Conservation (phyloP, 306 rosid genomes). For the Sindora glabra region DNA sequence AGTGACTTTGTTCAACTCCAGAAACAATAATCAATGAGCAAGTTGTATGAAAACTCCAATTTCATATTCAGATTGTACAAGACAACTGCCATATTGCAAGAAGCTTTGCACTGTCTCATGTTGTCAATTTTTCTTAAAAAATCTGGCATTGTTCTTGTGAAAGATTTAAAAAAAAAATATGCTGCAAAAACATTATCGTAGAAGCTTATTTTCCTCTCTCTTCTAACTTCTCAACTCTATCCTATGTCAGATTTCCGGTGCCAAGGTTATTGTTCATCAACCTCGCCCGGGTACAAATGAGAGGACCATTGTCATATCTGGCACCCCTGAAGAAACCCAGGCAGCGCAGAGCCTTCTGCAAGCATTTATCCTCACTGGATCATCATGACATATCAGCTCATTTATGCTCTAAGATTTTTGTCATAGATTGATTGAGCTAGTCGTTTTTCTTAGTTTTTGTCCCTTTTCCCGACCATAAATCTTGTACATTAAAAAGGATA, state of each 20-base stretch:
- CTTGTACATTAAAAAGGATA: background rate
- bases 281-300: constrained; percentile 66
- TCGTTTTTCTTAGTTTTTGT: too few species aligned
- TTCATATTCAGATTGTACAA: too few species aligned
- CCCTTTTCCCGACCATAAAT: too few species aligned
- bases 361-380: constrained; percentile 87
- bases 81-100: too few species aligned
- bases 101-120: too few species aligned
- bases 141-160: background rate
- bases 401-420: too few species aligned
- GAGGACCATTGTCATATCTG: constrained; percentile 74
- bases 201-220: too few species aligned
- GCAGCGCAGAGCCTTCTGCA: constrained; percentile 96
- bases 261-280: constrained; percentile 73
- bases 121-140: too few species aligned
- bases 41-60: too few species aligned
- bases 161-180: background rate
- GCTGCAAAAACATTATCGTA: constrained; percentile 1
- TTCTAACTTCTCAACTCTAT: background rate
- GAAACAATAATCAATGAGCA: too few species aligned
- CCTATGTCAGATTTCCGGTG: constrained; percentile 85
- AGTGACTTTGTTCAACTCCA: too few species aligned
- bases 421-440: too few species aligned
- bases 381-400: constrained; percentile 62
- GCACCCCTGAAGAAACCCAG: constrained; percentile 93